phyloP scores from a whole-genome alignment of 2,329 filamentous ascomycete genomes.

The Diaporthe humulicola region DNA sequence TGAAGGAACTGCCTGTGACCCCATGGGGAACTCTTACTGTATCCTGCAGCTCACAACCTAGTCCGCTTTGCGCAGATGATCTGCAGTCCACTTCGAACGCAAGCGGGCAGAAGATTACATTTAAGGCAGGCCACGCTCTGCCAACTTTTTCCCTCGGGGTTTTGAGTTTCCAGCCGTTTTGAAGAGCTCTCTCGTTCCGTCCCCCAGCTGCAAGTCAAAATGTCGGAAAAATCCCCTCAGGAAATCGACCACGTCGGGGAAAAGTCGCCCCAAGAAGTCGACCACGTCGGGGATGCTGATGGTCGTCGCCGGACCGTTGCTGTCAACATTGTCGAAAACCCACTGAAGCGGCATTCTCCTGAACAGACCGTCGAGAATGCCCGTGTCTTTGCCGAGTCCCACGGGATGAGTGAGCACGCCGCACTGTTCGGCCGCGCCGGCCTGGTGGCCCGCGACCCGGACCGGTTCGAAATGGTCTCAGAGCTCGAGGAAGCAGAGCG shows the following conservation, averaged over 20 bases:
- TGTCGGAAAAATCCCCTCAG: slow-evolving; percentile 8
- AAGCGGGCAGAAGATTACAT: slow-evolving; percentile 1
- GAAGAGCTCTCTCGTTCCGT: not conserved
- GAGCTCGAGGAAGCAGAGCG: slow-evolving; percentile 63
- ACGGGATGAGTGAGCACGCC: slow-evolving; percentile 70
- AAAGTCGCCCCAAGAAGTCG: not conserved
- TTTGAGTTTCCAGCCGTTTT: not conserved
- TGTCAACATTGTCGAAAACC: slow-evolving; percentile 51
- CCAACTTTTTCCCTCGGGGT: not conserved
- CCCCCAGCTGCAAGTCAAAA: not conserved
- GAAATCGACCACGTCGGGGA: not conserved
- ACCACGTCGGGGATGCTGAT: slow-evolving; percentile 4
- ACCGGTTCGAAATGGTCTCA: slow-evolving; percentile 70
- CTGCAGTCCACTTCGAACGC: not conserved
- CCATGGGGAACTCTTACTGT: slow-evolving; percentile 16
- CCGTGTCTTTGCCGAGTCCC: slow-evolving; percentile 71
- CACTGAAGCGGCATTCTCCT: slow-evolving; percentile 49
- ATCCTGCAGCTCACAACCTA: slow-evolving; percentile 16
- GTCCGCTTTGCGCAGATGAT: not conserved
- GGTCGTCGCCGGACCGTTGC: slow-evolving; percentile 45
- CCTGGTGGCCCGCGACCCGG: slow-evolving; percentile 79
- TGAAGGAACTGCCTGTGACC: slow-evolving; percentile 11
- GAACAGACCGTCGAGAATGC: slow-evolving; percentile 66
- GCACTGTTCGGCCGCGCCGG: slow-evolving; percentile 76
- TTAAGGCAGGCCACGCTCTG: not conserved